Conservation (phyloP, 2,329 filamentous ascomycete species). For the Penicillium sp. region DNA sequence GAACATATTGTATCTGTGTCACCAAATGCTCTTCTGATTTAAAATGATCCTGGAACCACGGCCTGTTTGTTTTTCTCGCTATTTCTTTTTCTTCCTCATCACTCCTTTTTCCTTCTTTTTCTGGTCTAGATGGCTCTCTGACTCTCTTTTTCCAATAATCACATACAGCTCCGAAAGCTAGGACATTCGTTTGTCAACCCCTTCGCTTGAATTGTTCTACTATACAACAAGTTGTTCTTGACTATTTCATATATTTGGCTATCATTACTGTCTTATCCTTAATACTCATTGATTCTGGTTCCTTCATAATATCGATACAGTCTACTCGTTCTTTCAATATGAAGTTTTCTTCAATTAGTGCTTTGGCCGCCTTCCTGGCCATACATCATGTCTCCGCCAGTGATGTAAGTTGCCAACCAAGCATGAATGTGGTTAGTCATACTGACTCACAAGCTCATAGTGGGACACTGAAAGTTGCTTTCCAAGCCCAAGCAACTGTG, state of each 20-base stretch:
- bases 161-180: conserved; percentile 11
- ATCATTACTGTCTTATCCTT: conserved; percentile 13
- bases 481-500: conserved; percentile 64
- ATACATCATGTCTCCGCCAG: conserved; percentile 23
- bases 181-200: conserved; percentile 17
- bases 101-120: background rate
- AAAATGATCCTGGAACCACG: background rate
- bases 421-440: conserved; percentile 16
- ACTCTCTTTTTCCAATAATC: conserved; percentile 19
- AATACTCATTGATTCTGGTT: background rate
- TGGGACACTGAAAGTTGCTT: conserved; percentile 56
- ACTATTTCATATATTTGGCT: background rate
- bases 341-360: conserved; percentile 19
- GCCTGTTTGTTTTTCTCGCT: background rate
- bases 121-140: background rate
- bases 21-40: background rate
- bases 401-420: conserved; percentile 16
- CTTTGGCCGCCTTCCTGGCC: conserved; percentile 19
- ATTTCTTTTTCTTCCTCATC: background rate
- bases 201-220: conserved; percentile 6
- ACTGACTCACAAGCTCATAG: conserved; percentile 16
- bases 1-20: background rate
- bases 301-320: background rate
- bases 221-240: conserved; percentile 36
- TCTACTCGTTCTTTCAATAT: conserved; percentile 15